phyloP scores from a whole-genome alignment of 1,284 basidiomycete genomes.

The Coniferiporia sulphurascens region DNA sequence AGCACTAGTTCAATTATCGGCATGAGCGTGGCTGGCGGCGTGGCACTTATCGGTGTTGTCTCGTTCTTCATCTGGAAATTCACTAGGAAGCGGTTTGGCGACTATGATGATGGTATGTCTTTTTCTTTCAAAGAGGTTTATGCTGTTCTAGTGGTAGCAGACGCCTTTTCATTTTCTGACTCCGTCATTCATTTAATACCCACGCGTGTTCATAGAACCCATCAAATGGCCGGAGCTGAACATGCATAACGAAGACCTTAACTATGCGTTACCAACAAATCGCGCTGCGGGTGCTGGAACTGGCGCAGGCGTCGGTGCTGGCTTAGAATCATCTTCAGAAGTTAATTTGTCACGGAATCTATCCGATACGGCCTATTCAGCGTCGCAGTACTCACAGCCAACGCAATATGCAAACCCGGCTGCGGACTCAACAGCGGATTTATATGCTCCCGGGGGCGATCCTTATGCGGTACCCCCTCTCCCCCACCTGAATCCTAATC shows the following conservation, averaged over 20 bases:
- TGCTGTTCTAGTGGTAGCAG: neutral
- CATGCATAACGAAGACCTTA: slow-evolving; percentile 44
- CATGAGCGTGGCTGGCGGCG: slow-evolving; percentile 70
- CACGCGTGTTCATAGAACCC: slow-evolving; percentile 40
- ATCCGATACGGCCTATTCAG: slow-evolving; percentile 31
- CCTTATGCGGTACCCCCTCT: slow-evolving; percentile 81
- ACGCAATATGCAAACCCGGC: slow-evolving; percentile 26
- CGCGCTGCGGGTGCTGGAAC: slow-evolving; percentile 24
- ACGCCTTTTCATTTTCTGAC: neutral
- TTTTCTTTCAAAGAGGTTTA: slow-evolving; percentile 5
- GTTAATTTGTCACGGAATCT: slow-evolving; percentile 46
- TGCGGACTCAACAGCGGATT: slow-evolving; percentile 46
- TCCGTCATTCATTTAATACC: neutral
- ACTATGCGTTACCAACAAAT: slow-evolving; percentile 58
- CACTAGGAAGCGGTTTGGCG: slow-evolving; percentile 65
- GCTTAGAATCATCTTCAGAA: slow-evolving; percentile 51
- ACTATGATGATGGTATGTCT: slow-evolving; percentile 72
- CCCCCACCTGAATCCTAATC: slow-evolving; percentile 73
- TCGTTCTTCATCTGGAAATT: slow-evolving; percentile 80
- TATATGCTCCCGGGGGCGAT: slow-evolving; percentile 41
- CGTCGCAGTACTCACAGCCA: slow-evolving; percentile 26
- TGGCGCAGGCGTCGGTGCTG: slow-evolving; percentile 61
- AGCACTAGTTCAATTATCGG: slow-evolving; percentile 70
- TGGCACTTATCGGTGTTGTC: slow-evolving; percentile 62
- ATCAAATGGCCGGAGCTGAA: slow-evolving; percentile 87